Base-by-base conservation (phyloP, 352 stramenopile species). In the Saprolegnia diclina region DNA sequence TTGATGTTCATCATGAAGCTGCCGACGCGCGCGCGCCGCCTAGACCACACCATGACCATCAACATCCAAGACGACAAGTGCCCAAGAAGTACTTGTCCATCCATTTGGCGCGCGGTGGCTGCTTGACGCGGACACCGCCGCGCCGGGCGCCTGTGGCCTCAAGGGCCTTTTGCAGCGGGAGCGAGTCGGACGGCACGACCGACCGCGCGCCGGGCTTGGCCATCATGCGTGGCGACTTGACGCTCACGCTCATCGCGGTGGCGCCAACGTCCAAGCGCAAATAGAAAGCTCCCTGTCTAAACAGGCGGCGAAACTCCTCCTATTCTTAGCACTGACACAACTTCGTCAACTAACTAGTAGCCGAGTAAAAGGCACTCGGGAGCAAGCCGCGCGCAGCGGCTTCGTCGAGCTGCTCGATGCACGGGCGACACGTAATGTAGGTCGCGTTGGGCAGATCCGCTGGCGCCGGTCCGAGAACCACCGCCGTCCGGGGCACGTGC, bases 1-100 rank as follows among this genome's bases (percentile, higher is more conserved):
- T 87, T 87, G 4, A 95, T 74, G 66, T 88, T 76, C 32, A 81
- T 81, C 82, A 95, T 91, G 68, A 92, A 93, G 63, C 90, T 80
- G 64, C 85, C 85, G 5, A 95, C 77, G 9, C 67, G 42, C 18
- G 89, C 61, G 0, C 84, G 82, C 4, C 16, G 53, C 38, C 48
- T 69, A 63, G 11, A n/a, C 46, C 5, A 40, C 19, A 24, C 35
- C 19, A 67, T 35, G 19, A 11, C 9, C 29, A 67, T 61, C 11
- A n/a, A n/a, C n/a, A n/a, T n/a, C n/a, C n/a, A n/a, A n/a, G n/a
- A n/a, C 45, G 4, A n/a, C 18, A 56, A 13, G 35, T 24, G 35
- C 52, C 7, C n/a, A n/a, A n/a, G n/a, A n/a, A n/a, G n/a, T 59
- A 69, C 45, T 54, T 44, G 45, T 50, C 45, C 10, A 69, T 37